Evolutionary conservation across 805 yeast species (phyloP).

Genomic region (Wickerhamiella brachini): DNA sequence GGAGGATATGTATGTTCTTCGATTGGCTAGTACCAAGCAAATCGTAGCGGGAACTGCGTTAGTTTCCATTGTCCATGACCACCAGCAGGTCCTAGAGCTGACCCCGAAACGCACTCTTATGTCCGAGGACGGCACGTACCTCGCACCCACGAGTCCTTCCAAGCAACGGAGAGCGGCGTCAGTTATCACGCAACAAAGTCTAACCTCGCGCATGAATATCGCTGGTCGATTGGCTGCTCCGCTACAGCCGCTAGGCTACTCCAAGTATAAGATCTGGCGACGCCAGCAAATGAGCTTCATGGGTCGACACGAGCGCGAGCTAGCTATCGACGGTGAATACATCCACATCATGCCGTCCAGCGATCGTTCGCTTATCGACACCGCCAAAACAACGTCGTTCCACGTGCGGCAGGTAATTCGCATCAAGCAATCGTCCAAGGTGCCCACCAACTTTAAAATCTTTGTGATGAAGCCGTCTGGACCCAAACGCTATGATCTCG

Average conservation of each 20-base stretch:
- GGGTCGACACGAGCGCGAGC: conserved; percentile 63
- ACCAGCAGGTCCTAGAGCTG: conserved; percentile 29
- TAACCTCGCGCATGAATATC: not conserved
- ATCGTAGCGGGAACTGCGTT: conserved; percentile 11
- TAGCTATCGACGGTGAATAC: conserved; percentile 90
- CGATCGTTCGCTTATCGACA: conserved; percentile 58
- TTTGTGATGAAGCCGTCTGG: conserved; percentile 56
- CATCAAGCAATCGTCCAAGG: conserved; percentile 62
- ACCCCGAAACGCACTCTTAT: conserved; percentile 27
- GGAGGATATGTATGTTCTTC: conserved; percentile 20
- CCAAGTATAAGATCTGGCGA: conserved; percentile 79
- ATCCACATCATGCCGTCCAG: conserved; percentile 79
- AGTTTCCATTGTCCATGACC: conserved; percentile 9
- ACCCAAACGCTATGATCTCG: conserved; percentile 75
- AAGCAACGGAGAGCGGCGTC: not conserved
- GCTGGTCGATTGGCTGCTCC: conserved; percentile 3
- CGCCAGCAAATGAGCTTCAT: conserved; percentile 76
- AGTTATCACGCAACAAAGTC: not conserved
- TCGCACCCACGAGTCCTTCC: not conserved
- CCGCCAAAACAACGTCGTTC: conserved; percentile 71
- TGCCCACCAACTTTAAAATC: conserved; percentile 69
- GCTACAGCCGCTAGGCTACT: conserved; percentile 36
- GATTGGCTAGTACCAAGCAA: conserved; percentile 18
- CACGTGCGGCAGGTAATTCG: conserved; percentile 66
- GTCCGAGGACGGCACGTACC: not conserved